Percentiles rank a stretch among this genome's conserved stretches.
Evolutionary conservation across 768 basidiomycete genomes (phyloP).

Genomic region (Russula sp.): DNA sequence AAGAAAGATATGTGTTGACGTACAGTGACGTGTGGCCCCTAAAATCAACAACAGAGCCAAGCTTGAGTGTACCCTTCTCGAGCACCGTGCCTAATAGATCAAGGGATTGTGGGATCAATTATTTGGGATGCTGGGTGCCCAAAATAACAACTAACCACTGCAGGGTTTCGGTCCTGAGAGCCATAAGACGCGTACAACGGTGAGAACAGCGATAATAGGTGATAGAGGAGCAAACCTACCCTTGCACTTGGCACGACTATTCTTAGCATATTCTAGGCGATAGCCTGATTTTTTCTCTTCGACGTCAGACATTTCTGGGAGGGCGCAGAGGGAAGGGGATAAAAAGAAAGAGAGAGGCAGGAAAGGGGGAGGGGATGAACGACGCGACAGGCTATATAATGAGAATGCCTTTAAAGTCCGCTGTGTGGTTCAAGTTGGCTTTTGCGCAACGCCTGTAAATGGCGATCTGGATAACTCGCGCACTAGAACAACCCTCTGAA

Average conservation of each 20-base stretch:
- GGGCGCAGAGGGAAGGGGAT: slow-evolving; percentile 1
- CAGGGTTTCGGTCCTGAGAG: slow-evolving; percentile 70
- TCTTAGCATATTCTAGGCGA: slow-evolving; percentile 69
- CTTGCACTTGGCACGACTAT: slow-evolving; percentile 69
- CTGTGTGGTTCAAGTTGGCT: slow-evolving; percentile 23
- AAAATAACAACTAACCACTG: slow-evolving; percentile 37
- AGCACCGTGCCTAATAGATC: slow-evolving; percentile 54
- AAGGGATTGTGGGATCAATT: slow-evolving; percentile 20
- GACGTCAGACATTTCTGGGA: slow-evolving; percentile 32
- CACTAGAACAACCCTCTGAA: background rate
- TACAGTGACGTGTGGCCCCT: slow-evolving; percentile 64
- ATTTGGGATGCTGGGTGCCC: background rate
- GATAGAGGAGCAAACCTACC: slow-evolving; percentile 38
- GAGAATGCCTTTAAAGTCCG: slow-evolving; percentile 31
- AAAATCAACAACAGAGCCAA: slow-evolving; percentile 72
- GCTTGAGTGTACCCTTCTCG: slow-evolving; percentile 60
- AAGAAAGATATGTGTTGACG: slow-evolving; percentile 17
- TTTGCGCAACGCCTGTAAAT: slow-evolving; percentile 11
- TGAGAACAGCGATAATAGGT: slow-evolving; percentile 23
- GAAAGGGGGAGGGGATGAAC: slow-evolving; percentile 21
- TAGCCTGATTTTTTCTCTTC: slow-evolving; percentile 53
- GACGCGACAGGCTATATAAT: slow-evolving; percentile 22
- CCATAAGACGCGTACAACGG: slow-evolving; percentile 23
- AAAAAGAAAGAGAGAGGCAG: slow-evolving; percentile 21
- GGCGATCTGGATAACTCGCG: slow-evolving; percentile 12